Percentiles rank a stretch among this genome's conserved stretches.
Conservation (phyloP, 805 yeast genomes). For the Metschnikowia cubensis region DNA sequence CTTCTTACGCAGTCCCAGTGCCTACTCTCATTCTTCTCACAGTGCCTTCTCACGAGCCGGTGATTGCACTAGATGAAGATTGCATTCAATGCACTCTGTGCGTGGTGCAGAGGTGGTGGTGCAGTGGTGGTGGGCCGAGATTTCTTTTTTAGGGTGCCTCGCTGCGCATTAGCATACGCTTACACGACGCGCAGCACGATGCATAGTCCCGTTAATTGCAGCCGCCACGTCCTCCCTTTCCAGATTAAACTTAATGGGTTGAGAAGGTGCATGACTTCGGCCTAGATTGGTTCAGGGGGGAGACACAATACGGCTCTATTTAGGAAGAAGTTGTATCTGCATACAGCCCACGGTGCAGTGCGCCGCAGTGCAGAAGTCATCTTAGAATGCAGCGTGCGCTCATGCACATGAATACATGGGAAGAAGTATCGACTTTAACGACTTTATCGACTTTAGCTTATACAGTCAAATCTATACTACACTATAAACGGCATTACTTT, state of each 20-base stretch:
- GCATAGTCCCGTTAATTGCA: background rate
- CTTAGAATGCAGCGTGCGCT: background rate
- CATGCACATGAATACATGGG: background rate
- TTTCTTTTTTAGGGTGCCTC: background rate
- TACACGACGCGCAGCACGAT: background rate
- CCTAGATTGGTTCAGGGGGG: background rate
- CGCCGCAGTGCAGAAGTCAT: background rate
- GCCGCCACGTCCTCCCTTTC: background rate
- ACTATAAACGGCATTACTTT: constrained; percentile 13
- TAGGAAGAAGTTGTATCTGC: background rate
- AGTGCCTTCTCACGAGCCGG: no score
- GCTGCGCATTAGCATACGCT: constrained; percentile 3
- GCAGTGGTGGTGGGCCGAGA: background rate
- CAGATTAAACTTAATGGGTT: no score
- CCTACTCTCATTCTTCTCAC: no score
- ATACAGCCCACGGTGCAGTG: background rate
- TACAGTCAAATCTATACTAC: constrained; percentile 9
- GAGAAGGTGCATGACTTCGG: no score
- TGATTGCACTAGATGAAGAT: no score
- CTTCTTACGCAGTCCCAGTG: no score
- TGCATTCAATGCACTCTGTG: constrained; percentile 4
- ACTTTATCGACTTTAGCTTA: background rate
- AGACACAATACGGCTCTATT: background rate
- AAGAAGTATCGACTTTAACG: background rate
- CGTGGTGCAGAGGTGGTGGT: constrained; percentile 1